These are phyloP conservation scores for Trichoderma atroviride DNA, from an alignment of 2,329 filamentous ascomycete species.

Conservation along the genomic window DNA sequence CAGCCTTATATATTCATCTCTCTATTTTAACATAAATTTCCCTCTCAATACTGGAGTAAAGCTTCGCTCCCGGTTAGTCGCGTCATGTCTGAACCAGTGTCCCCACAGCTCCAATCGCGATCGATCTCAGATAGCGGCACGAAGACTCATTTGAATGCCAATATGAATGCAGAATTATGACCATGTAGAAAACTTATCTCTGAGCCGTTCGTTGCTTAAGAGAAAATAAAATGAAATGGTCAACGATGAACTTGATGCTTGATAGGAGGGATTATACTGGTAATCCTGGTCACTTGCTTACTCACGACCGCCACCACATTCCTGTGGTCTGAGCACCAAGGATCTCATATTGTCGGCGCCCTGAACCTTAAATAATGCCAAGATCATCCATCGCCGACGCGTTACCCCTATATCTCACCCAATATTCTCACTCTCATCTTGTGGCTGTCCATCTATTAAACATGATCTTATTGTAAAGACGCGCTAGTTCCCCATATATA, in stretches of 20 bases:
- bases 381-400: neutral
- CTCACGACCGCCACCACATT: neutral
- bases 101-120: neutral
- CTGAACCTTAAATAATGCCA: neutral
- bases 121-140: neutral
- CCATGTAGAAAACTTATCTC: neutral
- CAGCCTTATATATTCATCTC: too few relatives aligned
- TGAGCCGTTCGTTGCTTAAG: accelerated
- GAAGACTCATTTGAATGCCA: neutral
- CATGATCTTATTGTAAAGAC: neutral
- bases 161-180: neutral
- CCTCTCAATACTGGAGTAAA: too few relatives aligned
- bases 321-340: neutral
- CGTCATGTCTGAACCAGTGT: neutral
- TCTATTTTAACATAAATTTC: too few relatives aligned
- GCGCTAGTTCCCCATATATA: neutral
- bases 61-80: neutral
- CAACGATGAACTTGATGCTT: neutral
- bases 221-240: neutral
- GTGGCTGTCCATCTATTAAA: neutral
- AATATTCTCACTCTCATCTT: neutral
- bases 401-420: neutral
- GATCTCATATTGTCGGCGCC: neutral
- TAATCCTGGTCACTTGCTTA: neutral
- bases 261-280: neutral